Evolutionary conservation across 1,284 basidiomycete species (phyloP).

Genomic region (Trametes polyzona): DNA sequence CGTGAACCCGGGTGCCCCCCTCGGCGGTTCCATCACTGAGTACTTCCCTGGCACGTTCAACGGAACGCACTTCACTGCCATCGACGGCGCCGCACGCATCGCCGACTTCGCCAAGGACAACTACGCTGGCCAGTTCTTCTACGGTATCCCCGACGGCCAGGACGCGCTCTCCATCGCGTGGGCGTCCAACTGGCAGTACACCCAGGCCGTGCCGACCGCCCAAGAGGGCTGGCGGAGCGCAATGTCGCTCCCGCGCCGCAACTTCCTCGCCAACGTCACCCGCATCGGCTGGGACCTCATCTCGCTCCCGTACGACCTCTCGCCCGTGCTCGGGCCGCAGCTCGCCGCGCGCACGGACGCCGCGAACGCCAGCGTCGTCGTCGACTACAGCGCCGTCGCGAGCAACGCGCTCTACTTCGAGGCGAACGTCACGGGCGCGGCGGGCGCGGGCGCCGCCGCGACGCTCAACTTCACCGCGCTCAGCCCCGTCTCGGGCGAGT

Average conservation of each 20-base stretch:
- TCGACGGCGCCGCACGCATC: constrained; percentile 13
- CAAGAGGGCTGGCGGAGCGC: constrained; percentile 24
- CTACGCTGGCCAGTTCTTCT: constrained; percentile 25
- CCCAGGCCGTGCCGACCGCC: constrained; percentile 13
- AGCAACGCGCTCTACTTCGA: constrained; percentile 19
- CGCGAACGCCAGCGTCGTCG: constrained; percentile 1
- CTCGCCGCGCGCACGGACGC: constrained; percentile 4
- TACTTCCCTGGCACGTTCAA: constrained; percentile 24
- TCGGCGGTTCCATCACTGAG: constrained; percentile 19
- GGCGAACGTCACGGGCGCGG: constrained; percentile 6
- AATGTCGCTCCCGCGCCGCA: constrained; percentile 19
- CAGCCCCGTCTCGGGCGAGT: constrained; percentile 17
- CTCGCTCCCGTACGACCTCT: constrained; percentile 12
- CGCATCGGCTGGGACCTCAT: constrained; percentile 16
- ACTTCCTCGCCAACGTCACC: constrained; percentile 12
- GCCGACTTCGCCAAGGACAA: constrained; percentile 25
- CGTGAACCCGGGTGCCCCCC: constrained; percentile 20
- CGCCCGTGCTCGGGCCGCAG: constrained; percentile 9
- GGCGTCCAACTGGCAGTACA: constrained; percentile 23
- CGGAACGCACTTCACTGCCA: constrained; percentile 19
- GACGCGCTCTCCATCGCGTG: constrained; percentile 20
- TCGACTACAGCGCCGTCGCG: constrained; percentile 13
- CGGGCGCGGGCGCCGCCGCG: neutral
- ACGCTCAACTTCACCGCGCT: constrained; percentile 15
- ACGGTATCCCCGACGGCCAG: constrained; percentile 10